Conservation (phyloP, 495 filamentous ascomycete species). For the Xylaria acuta region DNA sequence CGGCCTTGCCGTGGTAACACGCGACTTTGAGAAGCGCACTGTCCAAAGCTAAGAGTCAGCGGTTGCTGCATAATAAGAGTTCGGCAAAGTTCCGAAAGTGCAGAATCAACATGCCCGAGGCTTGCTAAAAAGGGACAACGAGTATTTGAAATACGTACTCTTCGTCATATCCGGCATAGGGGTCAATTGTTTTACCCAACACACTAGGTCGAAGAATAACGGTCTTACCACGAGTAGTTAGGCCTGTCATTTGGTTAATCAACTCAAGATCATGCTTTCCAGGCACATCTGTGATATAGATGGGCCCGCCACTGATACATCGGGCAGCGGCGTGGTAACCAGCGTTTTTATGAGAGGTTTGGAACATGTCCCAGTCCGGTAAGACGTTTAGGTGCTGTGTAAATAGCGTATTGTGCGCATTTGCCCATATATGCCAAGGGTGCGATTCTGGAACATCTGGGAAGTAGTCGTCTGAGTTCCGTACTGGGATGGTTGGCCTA, state of each 20-base stretch:
- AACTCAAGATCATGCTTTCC: constrained; percentile 77
- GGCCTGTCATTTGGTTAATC: constrained; percentile 76
- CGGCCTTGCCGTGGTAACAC: constrained; percentile 68
- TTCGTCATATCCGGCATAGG: constrained; percentile 77
- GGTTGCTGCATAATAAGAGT: background rate
- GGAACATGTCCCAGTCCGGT: constrained; percentile 99
- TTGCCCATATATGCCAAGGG: constrained; percentile 93
- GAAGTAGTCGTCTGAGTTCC: constrained; percentile 96
- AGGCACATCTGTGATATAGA: constrained; percentile 91
- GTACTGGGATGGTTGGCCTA: constrained; percentile 70
- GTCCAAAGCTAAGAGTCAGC: background rate
- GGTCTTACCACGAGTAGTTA: constrained; percentile 69
- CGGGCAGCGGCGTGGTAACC: constrained; percentile 88
- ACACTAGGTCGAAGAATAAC: constrained; percentile 78
- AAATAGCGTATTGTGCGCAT: constrained; percentile 88
- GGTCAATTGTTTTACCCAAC: constrained; percentile 70
- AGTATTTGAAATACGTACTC: constrained; percentile 34
- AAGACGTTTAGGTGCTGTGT: constrained; percentile 64
- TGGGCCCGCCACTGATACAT: constrained; percentile 87
- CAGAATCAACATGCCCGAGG: background rate
- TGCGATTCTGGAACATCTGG: constrained; percentile 78
- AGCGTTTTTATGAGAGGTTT: constrained; percentile 78
- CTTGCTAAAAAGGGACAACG: background rate
- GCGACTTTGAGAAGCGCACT: constrained; percentile 74
- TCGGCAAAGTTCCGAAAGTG: background rate